A percentile compares a stretch with the other conserved stretches of the same genome.
Evolutionary conservation across 257 asterid species (phyloP).

Genomic region (Nicotiana sylvestris): DNA sequence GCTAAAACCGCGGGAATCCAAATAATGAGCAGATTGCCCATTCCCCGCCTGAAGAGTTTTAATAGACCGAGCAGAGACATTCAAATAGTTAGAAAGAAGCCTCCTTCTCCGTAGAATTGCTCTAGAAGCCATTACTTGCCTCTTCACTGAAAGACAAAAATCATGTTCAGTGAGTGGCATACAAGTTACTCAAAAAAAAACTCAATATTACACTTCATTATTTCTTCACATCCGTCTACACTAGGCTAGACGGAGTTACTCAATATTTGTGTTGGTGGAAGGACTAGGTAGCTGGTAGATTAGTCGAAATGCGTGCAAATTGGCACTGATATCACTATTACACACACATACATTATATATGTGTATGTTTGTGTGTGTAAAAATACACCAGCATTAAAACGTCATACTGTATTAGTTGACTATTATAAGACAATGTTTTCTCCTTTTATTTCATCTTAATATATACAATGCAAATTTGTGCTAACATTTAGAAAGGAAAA

Average conservation of each 20-base stretch:
- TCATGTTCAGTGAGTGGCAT: background rate
- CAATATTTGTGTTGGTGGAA: background rate
- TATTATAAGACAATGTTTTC: background rate
- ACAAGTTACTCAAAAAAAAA: background rate
- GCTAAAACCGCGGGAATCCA: slow-evolving; percentile 29
- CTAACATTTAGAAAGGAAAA: background rate
- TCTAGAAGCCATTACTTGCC: slow-evolving; percentile 56
- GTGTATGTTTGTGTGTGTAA: background rate
- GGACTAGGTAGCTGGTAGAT: background rate
- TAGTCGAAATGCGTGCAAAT: background rate
- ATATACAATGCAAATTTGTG: background rate
- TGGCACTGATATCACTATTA: background rate
- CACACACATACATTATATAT: background rate
- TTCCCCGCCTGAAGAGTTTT: slow-evolving; percentile 34
- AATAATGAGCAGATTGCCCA: slow-evolving; percentile 31
- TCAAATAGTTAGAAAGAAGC: slow-evolving; percentile 43
- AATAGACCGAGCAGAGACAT: slow-evolving; percentile 34
- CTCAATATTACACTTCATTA: background rate
- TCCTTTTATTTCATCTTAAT: background rate
- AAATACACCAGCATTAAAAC: background rate
- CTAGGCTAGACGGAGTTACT: background rate
- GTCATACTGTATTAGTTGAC: background rate
- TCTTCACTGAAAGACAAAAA: slow-evolving; percentile 25
- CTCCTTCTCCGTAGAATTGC: slow-evolving; percentile 59
- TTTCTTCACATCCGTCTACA: background rate